Evolutionary conservation across 768 basidiomycete species (phyloP).

Genomic region (Boletus subcaerulescens): DNA sequence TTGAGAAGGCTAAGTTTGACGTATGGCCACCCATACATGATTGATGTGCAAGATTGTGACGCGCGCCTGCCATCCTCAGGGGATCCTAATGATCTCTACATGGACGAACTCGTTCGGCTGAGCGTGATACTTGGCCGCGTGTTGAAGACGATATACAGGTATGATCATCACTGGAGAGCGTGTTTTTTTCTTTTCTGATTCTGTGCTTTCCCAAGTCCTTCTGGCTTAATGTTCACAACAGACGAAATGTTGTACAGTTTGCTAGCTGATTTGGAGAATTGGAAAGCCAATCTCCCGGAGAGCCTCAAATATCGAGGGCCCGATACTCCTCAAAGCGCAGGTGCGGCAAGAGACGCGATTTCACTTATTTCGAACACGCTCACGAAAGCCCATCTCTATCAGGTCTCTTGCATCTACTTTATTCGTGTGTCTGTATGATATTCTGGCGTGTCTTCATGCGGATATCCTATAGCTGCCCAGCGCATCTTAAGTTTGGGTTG

Average conservation of each 20-base stretch:
- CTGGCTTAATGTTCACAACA: slow-evolving; percentile 80
- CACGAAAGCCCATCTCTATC: neutral
- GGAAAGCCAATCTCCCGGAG: slow-evolving; percentile 77
- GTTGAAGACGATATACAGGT: slow-evolving; percentile 92
- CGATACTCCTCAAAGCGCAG: slow-evolving; percentile 61
- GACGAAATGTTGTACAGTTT: slow-evolving; percentile 73
- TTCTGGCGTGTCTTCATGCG: slow-evolving; percentile 99
- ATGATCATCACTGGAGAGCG: slow-evolving; percentile 11
- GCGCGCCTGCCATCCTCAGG: slow-evolving; percentile 89
- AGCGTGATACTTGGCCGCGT: slow-evolving; percentile 90
- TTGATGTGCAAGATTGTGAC: slow-evolving; percentile 96
- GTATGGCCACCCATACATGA: slow-evolving; percentile 93
- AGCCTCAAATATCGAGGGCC: slow-evolving; percentile 74
- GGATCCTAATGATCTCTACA: slow-evolving; percentile 72
- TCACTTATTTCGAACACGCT: neutral
- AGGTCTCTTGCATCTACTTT: slow-evolving; percentile 88
- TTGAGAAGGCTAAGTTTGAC: slow-evolving; percentile 72
- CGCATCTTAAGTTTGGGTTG: slow-evolving; percentile 82
- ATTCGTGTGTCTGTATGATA: slow-evolving; percentile 90
- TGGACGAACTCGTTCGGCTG: slow-evolving; percentile 88
- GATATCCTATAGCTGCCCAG: slow-evolving; percentile 89
- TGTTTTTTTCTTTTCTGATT: slow-evolving; percentile 7
- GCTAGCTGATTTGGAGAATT: slow-evolving; percentile 64
- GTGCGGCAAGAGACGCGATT: slow-evolving; percentile 39
- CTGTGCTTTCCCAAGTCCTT: slow-evolving; percentile 51